Evolutionary conservation across 2,329 filamentous ascomycete genomes (phyloP).

Genomic region (Penicillium sp.): DNA sequence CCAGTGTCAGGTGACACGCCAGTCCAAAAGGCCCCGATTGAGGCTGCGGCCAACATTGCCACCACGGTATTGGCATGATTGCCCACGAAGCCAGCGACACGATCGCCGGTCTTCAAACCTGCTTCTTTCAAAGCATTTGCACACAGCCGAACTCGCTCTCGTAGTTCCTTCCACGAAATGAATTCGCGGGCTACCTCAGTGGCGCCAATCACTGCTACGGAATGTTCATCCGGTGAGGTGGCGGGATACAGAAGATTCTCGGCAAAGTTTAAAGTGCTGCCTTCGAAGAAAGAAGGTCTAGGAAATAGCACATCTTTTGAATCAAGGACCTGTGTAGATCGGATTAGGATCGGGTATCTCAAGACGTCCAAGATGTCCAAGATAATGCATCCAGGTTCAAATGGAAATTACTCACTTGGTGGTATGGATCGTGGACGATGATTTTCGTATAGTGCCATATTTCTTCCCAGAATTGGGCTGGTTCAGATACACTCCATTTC

Average conservation of each 20-base stretch:
- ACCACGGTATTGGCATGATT: slow-evolving; percentile 87
- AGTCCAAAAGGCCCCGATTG: slow-evolving; percentile 87
- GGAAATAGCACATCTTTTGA: slow-evolving; percentile 73
- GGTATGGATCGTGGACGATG: slow-evolving; percentile 61
- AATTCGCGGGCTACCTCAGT: slow-evolving; percentile 69
- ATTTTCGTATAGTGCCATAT: slow-evolving; percentile 82
- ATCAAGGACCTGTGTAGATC: slow-evolving; percentile 61
- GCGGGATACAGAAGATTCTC: slow-evolving; percentile 87
- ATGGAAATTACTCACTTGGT: slow-evolving; percentile 30
- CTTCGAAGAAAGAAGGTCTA: slow-evolving; percentile 79
- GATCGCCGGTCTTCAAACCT: slow-evolving; percentile 61
- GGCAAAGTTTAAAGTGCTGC: slow-evolving; percentile 81
- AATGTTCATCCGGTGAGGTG: slow-evolving; percentile 55
- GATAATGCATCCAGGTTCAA: not conserved
- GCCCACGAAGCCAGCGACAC: slow-evolving; percentile 73
- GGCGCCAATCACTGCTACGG: slow-evolving; percentile 71
- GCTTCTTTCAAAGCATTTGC: slow-evolving; percentile 66
- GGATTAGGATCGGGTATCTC: not conserved
- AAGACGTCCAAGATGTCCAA: not conserved
- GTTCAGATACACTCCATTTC: slow-evolving; percentile 77
- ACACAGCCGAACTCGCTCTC: slow-evolving; percentile 72
- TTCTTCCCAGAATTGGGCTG: slow-evolving; percentile 77
- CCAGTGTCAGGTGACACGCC: slow-evolving; percentile 90
- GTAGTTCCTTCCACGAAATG: slow-evolving; percentile 74
- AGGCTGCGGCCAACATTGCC: slow-evolving; percentile 79